Evolutionary conservation across 805 yeast genomes (phyloP), one percentile per base, ranked within the genome.

Genomic region (Hermanozyma aechmeae): DNA sequence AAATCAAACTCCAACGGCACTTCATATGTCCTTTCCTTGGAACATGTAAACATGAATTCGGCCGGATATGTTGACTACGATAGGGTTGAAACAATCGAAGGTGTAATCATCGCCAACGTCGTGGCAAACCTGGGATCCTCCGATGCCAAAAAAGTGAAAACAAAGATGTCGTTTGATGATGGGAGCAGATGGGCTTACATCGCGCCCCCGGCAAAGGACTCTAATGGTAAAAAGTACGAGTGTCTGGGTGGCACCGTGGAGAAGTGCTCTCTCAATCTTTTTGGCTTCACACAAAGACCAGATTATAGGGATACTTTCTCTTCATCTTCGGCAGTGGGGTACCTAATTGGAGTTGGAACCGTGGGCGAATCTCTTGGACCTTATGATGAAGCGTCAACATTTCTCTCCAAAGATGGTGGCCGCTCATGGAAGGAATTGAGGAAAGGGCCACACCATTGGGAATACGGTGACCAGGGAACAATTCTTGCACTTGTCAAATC

Each of bases 1-100:
- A 89, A 89, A 46, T 84, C 95, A 2, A 87, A 89, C 53, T 83
- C 81, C 13, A 84, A 85, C 43, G 98, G 98, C 37, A 85, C 96
- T 0, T 73, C 80, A 5, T 87, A 83, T 48, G 84, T 80, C 3
- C 57, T 75, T 22, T 61, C 86, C 2, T 63, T 80, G 35, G 69
- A 67, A 7, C 56, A 72, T 32, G 96, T 85, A 12, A 92, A 87
- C 53, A 67, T 96, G 41, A 74, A 86, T 39, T 34, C 37, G 4
- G 43, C 40, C 3, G 97, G 96, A 0, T 86, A 54, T 56, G 95
- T 84, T 30, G 98, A 89, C 55, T 89, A 78, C 53, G 97, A 92
- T 47, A 76, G 79, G 41, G 63, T 86, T 42, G 79, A 75, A 42
- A 80, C 81, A 5, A 54, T 87, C 13, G 96, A 89, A 53, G 98